Evolutionary conservation across 169 alveolate species (phyloP), one percentile per base, ranked within the genome.

Genomic region (Eimeria brunetti): DNA sequence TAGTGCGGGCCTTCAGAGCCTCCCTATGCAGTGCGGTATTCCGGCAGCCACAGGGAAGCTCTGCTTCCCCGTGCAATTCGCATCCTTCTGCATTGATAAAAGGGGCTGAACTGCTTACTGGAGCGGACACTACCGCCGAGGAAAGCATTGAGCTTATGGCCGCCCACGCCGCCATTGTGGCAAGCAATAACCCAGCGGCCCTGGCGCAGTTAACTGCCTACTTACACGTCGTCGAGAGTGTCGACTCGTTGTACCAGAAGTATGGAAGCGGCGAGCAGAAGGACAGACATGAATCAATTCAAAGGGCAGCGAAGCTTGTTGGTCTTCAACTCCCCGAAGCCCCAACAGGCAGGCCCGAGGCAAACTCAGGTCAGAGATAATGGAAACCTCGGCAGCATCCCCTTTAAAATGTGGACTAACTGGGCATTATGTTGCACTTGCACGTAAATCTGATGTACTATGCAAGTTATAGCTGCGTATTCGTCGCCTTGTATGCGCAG

Each of bases 191-290:
- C 91, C 91, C 91, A 27, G 91, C 78, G 38, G 80, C 91, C 36
- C 64, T 85, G 27, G 91, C 91, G 60, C 91, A 85, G 27, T 12
- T 85, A 41, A 46, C 46, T 7, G 91, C 91, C 60, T 85, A 85
- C 33, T 85, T 85, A 22, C 58, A 36, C 14, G 91, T 60, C 2
- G 64, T 85, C 60, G 44, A 60, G 58, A 85, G 81, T 16, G 91
- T 58, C 8, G 78, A 85, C 80, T 38, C 75, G 58, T 38, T 85
- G 33, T 33, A 58, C 75, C 81, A 38, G 6, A 85, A 56, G 91
- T 53, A 85, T 64, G 27, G 7, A 62, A 46, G 36, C 80, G 62
- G 30, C 9, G 51, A 27, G 51, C 27, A 20, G 16, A 22, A 9
- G 41, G 78, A 18, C 9, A 36, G 64, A 18, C 30, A 46, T 36